These are phyloP conservation scores for Apiospora saccharicola DNA, from an alignment of 2,329 filamentous ascomycete genomes.

Conservation along the genomic window DNA sequence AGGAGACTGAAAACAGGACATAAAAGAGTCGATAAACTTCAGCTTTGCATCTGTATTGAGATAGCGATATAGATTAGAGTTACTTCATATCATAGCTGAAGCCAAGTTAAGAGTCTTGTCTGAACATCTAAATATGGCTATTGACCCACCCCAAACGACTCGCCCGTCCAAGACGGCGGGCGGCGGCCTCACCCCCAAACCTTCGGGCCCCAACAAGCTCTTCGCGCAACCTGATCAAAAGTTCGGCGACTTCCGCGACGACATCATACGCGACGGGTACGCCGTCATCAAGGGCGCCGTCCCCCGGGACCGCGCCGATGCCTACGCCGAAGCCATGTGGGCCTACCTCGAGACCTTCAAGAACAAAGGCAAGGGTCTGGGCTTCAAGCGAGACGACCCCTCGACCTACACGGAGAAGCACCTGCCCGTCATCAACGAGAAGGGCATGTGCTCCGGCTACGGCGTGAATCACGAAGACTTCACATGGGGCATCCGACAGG, in stretches of 20 bases:
- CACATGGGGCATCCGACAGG: constrained; percentile 53
- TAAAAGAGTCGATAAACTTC: neutral
- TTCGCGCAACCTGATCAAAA: constrained; percentile 3
- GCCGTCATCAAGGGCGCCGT: constrained; percentile 38
- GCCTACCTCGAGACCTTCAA: constrained; percentile 30
- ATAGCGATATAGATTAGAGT: too few species aligned
- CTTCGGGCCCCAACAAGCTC: constrained; percentile 25
- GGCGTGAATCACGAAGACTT: constrained; percentile 54
- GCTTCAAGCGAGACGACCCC: constrained; percentile 45
- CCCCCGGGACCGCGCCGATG: constrained; percentile 30
- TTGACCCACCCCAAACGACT: neutral
- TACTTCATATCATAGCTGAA: too few species aligned
- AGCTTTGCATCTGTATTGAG: neutral
- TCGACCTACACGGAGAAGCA: constrained; percentile 44
- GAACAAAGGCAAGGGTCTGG: constrained; percentile 36
- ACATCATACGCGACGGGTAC: constrained; percentile 38
- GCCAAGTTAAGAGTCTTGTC: too few species aligned
- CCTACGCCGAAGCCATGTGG: constrained; percentile 33
- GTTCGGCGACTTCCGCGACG: constrained; percentile 36
- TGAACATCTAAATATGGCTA: neutral
- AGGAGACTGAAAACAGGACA: neutral
- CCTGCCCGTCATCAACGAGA: constrained; percentile 52
- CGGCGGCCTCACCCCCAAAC: constrained; percentile 12
- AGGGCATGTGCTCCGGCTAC: constrained; percentile 55
- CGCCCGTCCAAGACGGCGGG: constrained; percentile 12